Base-by-base conservation (phyloP, 495 filamentous ascomycete genomes). In the Xylaria longipes region DNA sequence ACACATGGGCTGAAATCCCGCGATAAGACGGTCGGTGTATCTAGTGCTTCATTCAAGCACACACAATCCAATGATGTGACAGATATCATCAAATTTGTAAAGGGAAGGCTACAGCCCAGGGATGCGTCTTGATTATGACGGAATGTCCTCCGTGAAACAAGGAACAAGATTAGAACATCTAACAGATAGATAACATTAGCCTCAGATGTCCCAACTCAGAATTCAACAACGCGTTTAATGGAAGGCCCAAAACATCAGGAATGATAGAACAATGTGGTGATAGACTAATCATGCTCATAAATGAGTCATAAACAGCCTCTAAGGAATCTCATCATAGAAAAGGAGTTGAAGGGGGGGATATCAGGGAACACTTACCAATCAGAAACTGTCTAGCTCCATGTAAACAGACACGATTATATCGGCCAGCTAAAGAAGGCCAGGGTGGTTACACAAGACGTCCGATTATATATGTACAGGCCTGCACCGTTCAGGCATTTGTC, bases 1-100 rank as follows among this genome's bases (percentile, higher is more conserved):
- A 87, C 86, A 48, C 89, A 89, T 25, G 91, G 91, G 3, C 77
- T 84, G 65, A 92, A 90, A 74, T 88, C 86, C 22, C 78, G 87
- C 22, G 87, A 87, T 60, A 92, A 93, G 80, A 91, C 86, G 1
- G 72, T 91, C 22, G 76, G 78, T 68, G 71, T 88, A 33, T 54
- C 71, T 31, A 75, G 73, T 71, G 43, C 69, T 17, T 71, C 63
- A n/a, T 73, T 79, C 37, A 50, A 58, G 74, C 70, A 76, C n/a
- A 52, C 11, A 60, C 52, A 70, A 72, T 62, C 74, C 31, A 56
- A 17, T 48, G 79, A 65, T 68, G 66, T 58, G 25, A 73, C 70
- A n/a, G 72, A 77, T 41, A 43, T 77, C 17, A 58, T 77, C 46
- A 65, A 74, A 56, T 22, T 76, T 9, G 69, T 79, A 8, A 74